phyloP scores from a whole-genome alignment of 805 yeast genomes.

The Zygosaccharomyces siamensis region DNA sequence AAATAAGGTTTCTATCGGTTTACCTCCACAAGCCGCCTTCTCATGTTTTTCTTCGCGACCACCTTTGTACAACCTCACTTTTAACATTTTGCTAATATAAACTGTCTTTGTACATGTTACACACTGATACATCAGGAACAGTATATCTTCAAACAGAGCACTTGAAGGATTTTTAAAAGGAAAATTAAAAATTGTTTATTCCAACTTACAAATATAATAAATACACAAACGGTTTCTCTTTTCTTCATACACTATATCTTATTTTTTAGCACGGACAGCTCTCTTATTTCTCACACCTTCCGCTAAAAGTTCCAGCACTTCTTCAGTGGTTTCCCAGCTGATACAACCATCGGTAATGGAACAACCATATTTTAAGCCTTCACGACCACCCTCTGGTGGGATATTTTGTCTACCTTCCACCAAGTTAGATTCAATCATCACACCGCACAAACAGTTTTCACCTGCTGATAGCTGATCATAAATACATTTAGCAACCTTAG shows the following conservation, averaged over 20 bases:
- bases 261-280: constrained; percentile 27
- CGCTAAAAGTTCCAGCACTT: constrained; percentile 65
- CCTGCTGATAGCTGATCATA: constrained; percentile 78
- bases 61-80: not conserved
- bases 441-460: constrained; percentile 74
- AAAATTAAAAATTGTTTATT: not conserved
- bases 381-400: constrained; percentile 72
- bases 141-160: not conserved
- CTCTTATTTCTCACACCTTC: constrained; percentile 80
- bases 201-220: not conserved
- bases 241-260: constrained; percentile 1
- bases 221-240: not conserved
- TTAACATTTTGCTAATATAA: constrained; percentile 4
- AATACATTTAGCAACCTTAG: constrained; percentile 72
- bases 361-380: constrained; percentile 79
- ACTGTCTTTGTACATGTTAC: not conserved
- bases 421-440: constrained; percentile 94
- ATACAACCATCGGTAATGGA: constrained; percentile 98
- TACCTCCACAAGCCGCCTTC: not conserved
- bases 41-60: not conserved
- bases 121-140: not conserved
- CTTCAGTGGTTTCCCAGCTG: constrained; percentile 78
- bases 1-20: not conserved
- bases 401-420: constrained; percentile 91
- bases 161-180: not conserved